Evolutionary conservation across 2,329 filamentous ascomycete genomes (phyloP), one percentile per base, ranked within the genome.

Genomic region (Coniochaeta pulveracea): DNA sequence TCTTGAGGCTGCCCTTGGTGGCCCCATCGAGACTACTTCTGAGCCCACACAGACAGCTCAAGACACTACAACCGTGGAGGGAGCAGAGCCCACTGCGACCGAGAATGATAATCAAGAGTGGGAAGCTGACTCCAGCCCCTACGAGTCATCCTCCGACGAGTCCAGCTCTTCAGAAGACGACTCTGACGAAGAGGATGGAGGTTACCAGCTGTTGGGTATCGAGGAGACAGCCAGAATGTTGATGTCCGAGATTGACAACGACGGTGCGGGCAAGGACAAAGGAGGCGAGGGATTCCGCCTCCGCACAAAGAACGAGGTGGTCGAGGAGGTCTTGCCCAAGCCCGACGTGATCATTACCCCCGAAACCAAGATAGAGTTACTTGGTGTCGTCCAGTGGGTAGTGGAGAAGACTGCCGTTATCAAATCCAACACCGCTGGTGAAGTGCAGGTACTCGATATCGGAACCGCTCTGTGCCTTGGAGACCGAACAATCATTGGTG

Each of bases 191-290:
- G 69, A 74, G 36, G 70, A 72, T 34, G 76, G 76, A 38, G 72
- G 72, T 19, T 85, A 85, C 46, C 72, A 82, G 34, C 66, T 88
- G 26, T 64, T 95, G 2, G 79, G 79, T 34, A 73, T 86, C 3
- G 85, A 88, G 47, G 86, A 93, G 51, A 80, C 84, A 37, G 85
- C 84, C 1, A 78, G 80, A 21, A 76, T 93, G 31, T 63, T 96
- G 15, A 93, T 96, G 85, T 72, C 80, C 40, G 81, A 74, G 26
- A 77, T 69, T 19, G 83, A 76, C 2, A 86, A 91, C 35, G 70
- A 73, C 11, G 55, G 58, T 10, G 61, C 33, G 52, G 58, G 7
- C 47, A 58, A 22, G 51, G 37, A 39, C n/a, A 44, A 40, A 19
- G 44, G 51, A 8, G 47, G 51, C 14, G 59, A 54, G 19, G 53